phyloP scores from a whole-genome alignment of 1,284 basidiomycete species.

The Ustilago hordei region DNA sequence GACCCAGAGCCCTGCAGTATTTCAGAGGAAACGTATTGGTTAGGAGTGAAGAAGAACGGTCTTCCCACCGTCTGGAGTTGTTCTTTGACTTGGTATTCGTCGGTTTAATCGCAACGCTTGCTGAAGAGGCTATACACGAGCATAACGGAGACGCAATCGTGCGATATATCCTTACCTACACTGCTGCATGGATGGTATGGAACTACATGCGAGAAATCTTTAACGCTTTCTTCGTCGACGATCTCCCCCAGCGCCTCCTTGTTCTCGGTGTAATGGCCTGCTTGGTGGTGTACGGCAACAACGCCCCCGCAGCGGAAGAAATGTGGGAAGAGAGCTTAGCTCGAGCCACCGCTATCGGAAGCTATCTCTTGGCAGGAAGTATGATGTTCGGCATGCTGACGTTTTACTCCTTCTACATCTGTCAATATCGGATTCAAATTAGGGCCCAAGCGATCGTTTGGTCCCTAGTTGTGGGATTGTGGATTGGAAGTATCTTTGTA shows the following conservation, averaged over 20 bases:
- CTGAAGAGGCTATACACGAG: constrained; percentile 56
- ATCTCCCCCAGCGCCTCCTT: constrained; percentile 53
- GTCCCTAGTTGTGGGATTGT: constrained; percentile 41
- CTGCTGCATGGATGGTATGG: constrained; percentile 59
- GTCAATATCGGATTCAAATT: constrained; percentile 61
- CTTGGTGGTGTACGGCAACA: constrained; percentile 61
- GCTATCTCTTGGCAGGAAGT: constrained; percentile 53
- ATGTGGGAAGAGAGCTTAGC: constrained; percentile 34
- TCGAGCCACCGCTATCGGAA: constrained; percentile 52
- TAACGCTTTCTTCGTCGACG: constrained; percentile 62
- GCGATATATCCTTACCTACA: constrained; percentile 59
- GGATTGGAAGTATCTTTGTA: constrained; percentile 60
- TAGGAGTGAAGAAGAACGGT: constrained; percentile 53
- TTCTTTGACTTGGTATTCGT: constrained; percentile 64
- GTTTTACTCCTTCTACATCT: constrained; percentile 59
- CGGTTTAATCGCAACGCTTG: constrained; percentile 58
- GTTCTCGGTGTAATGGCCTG: constrained; percentile 61
- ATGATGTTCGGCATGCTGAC: constrained; percentile 36
- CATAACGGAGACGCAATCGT: constrained; percentile 53
- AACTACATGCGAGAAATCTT: constrained; percentile 60
- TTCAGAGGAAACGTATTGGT: constrained; percentile 56
- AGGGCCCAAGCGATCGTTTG: constrained; percentile 40
- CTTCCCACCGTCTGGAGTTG: constrained; percentile 51
- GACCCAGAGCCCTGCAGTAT: constrained; percentile 60
- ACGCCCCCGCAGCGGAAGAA: constrained; percentile 49